Evolutionary conservation across 2,329 filamentous ascomycete genomes (phyloP).

Genomic region (Stagonosporopsis rhizophila): DNA sequence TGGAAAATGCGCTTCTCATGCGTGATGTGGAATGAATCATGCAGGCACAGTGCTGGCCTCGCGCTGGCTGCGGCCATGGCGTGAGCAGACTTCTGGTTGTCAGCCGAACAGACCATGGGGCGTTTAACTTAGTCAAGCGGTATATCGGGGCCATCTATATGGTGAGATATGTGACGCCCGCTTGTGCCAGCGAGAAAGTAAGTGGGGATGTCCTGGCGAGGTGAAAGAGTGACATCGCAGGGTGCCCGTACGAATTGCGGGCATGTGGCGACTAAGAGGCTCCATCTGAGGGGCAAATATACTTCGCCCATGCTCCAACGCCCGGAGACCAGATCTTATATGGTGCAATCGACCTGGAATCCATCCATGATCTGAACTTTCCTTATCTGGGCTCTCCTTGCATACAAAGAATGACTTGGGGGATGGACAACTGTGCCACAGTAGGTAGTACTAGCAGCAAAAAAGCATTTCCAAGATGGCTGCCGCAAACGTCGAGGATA

Average conservation of each 20-base stretch:
- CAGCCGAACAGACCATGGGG: neutral
- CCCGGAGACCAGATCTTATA: neutral
- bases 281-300: neutral
- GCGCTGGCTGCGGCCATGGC: slow-evolving; percentile 11
- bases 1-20: neutral
- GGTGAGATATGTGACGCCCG: neutral
- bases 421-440: neutral
- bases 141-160: neutral
- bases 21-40: neutral
- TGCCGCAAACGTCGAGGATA: neutral
- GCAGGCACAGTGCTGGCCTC: neutral
- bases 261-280: neutral
- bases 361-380: neutral
- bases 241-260: neutral
- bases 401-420: neutral
- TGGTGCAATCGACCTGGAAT: neutral
- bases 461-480: neutral
- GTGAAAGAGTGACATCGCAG: neutral
- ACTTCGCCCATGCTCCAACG: too few relatives aligned
- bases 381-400: slow-evolving; percentile 11
- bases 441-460: slow-evolving; percentile 1
- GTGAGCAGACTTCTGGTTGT: neutral
- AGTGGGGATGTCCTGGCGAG: neutral
- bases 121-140: neutral
- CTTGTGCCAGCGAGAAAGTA: neutral